Percentiles rank a stretch among this genome's conserved stretches.
Conservation (phyloP, 2,329 filamentous ascomycete genomes). For the Cadophora gregata region DNA sequence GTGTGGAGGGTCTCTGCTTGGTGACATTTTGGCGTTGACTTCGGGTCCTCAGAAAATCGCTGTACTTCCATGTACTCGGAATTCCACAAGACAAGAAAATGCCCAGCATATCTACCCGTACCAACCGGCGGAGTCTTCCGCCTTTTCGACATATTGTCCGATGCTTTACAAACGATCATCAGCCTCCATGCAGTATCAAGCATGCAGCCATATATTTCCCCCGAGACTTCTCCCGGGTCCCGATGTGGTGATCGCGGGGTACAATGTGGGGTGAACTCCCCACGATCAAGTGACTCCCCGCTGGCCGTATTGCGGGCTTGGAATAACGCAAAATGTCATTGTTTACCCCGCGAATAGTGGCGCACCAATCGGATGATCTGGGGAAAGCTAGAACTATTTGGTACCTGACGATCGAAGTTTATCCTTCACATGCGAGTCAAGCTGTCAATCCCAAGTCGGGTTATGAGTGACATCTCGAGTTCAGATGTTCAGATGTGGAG, state of each 20-base stretch:
- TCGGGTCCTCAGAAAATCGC: not conserved
- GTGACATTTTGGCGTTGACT: constrained; percentile 7
- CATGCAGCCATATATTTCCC: not conserved
- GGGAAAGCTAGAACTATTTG: not conserved
- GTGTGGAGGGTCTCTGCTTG: not conserved
- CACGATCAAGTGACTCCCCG: not conserved
- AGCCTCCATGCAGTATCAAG: not conserved
- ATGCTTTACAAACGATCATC: not conserved
- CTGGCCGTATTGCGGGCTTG: not conserved
- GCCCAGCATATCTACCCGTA: constrained; percentile 9
- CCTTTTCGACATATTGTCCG: not conserved
- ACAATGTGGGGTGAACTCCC: not conserved
- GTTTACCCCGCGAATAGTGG: constrained; percentile 2
- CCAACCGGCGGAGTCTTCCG: not conserved
- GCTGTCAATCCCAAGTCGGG: not conserved
- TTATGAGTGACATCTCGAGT: not conserved
- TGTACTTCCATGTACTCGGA: not conserved
- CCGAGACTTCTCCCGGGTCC: constrained; percentile 9
- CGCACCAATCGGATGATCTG: constrained; percentile 7
- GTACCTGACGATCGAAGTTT: not conserved
- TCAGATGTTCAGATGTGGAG: not conserved
- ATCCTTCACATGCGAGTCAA: not conserved
- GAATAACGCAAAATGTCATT: not conserved
- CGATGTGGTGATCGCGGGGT: not conserved
- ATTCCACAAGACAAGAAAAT: constrained; percentile 2